phyloP scores from a whole-genome alignment of 1,139 yeast genomes.

The Taiozyma onychis region DNA sequence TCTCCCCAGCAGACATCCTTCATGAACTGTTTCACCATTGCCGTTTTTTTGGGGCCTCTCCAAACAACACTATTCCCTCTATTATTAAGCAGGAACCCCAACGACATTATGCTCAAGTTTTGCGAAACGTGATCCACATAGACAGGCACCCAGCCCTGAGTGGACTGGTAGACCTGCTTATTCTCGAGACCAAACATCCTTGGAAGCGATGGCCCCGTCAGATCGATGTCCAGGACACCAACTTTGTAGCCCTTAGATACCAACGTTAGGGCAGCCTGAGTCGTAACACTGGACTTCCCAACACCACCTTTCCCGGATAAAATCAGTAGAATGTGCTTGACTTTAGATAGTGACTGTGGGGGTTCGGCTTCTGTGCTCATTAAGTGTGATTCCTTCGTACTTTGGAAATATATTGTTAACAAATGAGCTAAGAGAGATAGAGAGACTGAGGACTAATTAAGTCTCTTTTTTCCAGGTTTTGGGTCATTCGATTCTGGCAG shows the following conservation, averaged over 20 bases:
- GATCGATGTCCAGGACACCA: slow-evolving; percentile 90
- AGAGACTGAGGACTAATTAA: background rate
- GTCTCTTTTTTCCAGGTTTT: background rate
- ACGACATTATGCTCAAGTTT: slow-evolving; percentile 62
- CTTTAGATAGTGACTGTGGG: slow-evolving; percentile 51
- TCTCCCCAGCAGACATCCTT: slow-evolving; percentile 90
- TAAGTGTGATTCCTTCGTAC: background rate
- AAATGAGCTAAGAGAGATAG: too few relatives aligned
- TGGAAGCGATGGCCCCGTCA: slow-evolving; percentile 96
- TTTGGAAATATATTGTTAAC: background rate
- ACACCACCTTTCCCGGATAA: slow-evolving; percentile 97
- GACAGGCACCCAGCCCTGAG: slow-evolving; percentile 92
- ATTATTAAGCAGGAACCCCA: slow-evolving; percentile 83
- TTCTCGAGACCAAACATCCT: slow-evolving; percentile 91
- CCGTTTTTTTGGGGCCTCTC: slow-evolving; percentile 98
- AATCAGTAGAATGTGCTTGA: slow-evolving; percentile 75
- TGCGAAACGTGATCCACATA: slow-evolving; percentile 15
- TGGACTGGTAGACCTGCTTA: slow-evolving; percentile 73
- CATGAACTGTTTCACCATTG: slow-evolving; percentile 92
- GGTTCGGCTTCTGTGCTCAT: slow-evolving; percentile 23
- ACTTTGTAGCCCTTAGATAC: slow-evolving; percentile 69
- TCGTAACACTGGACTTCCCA: slow-evolving; percentile 93
- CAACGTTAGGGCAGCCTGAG: slow-evolving; percentile 81
- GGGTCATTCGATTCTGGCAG: background rate
- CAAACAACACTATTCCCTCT: slow-evolving; percentile 92